Base-by-base conservation (phyloP, 73 alveolate species). In the Blepharisma stoltei region DNA sequence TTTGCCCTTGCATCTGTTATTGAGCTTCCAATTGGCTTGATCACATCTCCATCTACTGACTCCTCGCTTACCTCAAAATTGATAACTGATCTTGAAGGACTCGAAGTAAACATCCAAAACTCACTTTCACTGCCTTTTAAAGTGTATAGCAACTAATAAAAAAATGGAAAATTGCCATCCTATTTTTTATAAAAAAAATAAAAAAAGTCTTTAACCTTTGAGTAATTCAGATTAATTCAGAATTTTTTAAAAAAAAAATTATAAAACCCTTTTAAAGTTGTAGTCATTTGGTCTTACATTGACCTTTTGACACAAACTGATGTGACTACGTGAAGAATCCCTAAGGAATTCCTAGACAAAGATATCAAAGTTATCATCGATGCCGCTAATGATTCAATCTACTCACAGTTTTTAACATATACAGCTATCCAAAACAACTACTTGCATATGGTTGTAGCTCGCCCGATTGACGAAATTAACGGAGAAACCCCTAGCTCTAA, bases 391-490 rank as follows among this genome's bases (percentile, higher is more conserved):
- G 27, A 9, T 23, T 11, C 27, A 53, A 9, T 18, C n/a, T 69
- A 44, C 41, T 44, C 67, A 4, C 11, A 44, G 27, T 69, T 69
- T 25, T 44, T 69, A n/a, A 9, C 79, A 9, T 9, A 37, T 23
- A 14, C 11, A 25, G 71, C 76, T 69, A 18, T 69, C 11, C 14
- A 69, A 69, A 69, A 53, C 55, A 43, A 43, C 41, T 44, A 14
- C 1, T 43, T 69, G 2, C 79, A 69, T 43, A 38, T 44, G 27
- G 79, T 69, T 37, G 45, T 43, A n/a, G 45, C 32, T 44, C 20
- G 79, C 9, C 79, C 67, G 4, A 44, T 69, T 7, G 45, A 69
- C 79, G 45, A 18, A 9, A n/a, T 46, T 37, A 43, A 69, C 11
- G 55, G 38, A 0, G 79, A 69, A 43, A 43, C 41, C 71, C 32